Base-by-base conservation (phyloP, 73 alveolate genomes). In the Paramecium bursaria region DNA sequence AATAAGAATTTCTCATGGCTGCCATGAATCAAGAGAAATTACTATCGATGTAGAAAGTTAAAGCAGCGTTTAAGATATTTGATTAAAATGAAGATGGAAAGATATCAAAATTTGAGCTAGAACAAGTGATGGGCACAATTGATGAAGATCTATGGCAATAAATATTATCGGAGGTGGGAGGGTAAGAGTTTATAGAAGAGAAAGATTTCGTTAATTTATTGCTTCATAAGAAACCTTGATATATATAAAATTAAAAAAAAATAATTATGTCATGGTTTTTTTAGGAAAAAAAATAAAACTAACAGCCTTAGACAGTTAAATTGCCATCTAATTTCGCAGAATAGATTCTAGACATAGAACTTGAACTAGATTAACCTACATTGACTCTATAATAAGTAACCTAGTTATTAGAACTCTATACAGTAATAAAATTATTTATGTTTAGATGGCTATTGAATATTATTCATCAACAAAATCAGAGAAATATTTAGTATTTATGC, bases 31-130 rank as follows among this genome's bases (percentile, higher is more conserved):
- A 73, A 25, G 61, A 46, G n/a, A 73, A 73, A 44, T 46, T 47
- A 2, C 42, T 47, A n/a, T 73, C 86, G 6, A 17, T 47, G 11
- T 46, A 73, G 77, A 73, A 49, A 19, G 74, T 73, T 17, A 49
- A 73, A 19, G 86, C 61, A 10, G 86, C 86, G 39, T 73, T 73
- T 17, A 46, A 49, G 30, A 47, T 73, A 26, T 73, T 73, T 46
- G 86, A 73, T 73, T 46, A 47, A 46, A 49, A 73, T 73, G 86
- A 49, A 29, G 74, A 49, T 73, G 86, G 86, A 19, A 57, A 57
- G 49, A 57, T 57, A 15, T 57, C 76, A 30, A 57, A 57, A 57
- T 57, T 30, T 4, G 76, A 57, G 33, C 33, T 57, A 57, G 76
- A 57, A 57, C 15, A 25, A 27, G 33, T 57, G 76, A 57, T 57